Evolutionary conservation across 1,139 yeast genomes (phyloP), one percentile per base, ranked within the genome.

Genomic region (Geotrichum siamense): DNA sequence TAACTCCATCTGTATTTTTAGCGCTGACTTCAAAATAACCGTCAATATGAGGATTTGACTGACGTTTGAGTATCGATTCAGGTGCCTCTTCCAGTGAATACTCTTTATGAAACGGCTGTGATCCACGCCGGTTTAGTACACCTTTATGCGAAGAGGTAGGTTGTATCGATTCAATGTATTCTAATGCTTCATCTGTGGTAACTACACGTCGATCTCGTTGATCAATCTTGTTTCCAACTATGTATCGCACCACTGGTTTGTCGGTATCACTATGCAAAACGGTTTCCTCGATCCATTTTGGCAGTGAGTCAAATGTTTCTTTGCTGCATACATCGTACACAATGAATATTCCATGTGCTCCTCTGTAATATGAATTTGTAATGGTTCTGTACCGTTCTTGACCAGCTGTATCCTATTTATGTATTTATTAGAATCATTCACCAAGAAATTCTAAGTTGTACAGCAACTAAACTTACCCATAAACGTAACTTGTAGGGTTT

Each of bases 351-450:
- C 98, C 98, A 91, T 87, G 86, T 48, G 98, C 98, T 45, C 97
- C 96, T 66, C 98, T 78, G 69, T 91, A 91, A 68, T 91, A 91
- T 6, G 97, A 96, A 20, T 97, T 87, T 40, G 98, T 91, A 65
- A 91, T 91, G 45, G 97, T 91, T 71, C 96, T 79, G 73, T 91
- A 91, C 58, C 98, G 76, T 67, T 91, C 98, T 69, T 91, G 98
- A 23, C 98, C 98, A 5, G 98, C 98, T 30, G 98, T 91, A 64
- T 91, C 98, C 98, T 44, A 26, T 10, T 12, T 9, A 2, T 26
- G 13, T 8, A 32, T 23, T 23, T n/a, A 20, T 16, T 6, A 10
- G n/a, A n/a, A 21, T 21, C 15, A 35, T 9, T 9, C 13, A 9
- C 3, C 29, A 35, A 13, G 9, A 22, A n/a, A 5, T 2, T 5